Percentiles rank a stretch among this genome's conserved stretches.
phyloP scores from a whole-genome alignment of 768 basidiomycete species.

The Suillus discolor region DNA sequence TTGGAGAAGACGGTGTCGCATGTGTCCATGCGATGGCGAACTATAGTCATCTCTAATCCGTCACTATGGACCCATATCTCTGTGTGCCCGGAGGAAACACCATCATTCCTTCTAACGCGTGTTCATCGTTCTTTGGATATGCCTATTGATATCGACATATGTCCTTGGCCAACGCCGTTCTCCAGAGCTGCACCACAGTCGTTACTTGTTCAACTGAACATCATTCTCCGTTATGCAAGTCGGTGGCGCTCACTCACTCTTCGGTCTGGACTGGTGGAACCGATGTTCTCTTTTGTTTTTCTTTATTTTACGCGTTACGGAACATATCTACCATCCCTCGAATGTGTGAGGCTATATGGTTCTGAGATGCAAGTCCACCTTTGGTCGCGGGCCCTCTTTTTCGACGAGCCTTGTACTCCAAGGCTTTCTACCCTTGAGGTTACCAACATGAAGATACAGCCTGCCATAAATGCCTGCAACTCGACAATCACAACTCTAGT shows the following conservation, averaged over 20 bases:
- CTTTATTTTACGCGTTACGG: neutral
- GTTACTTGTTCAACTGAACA: neutral
- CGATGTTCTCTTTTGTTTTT: neutral
- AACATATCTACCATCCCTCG: neutral
- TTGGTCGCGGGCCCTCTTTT: neutral
- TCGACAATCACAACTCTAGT: neutral
- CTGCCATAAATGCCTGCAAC: neutral
- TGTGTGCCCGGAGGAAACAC: neutral
- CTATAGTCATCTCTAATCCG: constrained; percentile 1
- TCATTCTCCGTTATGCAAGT: neutral
- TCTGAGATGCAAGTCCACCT: neutral
- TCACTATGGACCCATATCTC: neutral
- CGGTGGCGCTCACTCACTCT: neutral
- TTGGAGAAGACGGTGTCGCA: neutral
- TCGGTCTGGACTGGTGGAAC: neutral
- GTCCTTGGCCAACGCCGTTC: neutral
- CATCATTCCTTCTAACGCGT: neutral
- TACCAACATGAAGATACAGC: neutral
- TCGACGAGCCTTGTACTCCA: neutral
- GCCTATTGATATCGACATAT: neutral
- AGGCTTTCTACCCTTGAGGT: neutral
- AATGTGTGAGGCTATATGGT: neutral
- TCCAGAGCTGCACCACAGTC: neutral
- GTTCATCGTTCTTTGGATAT: neutral
- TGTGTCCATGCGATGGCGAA: neutral